These are phyloP conservation scores for Cercophora samala DNA, from an alignment of 495 filamentous ascomycete species.

Conservation along the genomic window DNA sequence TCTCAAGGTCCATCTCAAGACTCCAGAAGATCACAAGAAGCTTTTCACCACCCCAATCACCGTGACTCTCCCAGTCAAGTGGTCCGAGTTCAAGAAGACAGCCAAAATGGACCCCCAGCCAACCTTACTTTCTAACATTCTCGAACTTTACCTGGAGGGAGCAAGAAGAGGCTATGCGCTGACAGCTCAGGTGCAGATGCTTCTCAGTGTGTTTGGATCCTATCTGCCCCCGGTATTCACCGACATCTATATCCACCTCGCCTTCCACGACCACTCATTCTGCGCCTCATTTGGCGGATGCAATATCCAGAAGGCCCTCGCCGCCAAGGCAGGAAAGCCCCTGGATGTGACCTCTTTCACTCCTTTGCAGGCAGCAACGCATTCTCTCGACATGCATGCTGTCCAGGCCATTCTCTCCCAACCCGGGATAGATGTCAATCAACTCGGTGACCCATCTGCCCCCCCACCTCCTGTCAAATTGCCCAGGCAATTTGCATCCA, in stretches of 20 bases:
- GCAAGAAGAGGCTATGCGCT: not conserved
- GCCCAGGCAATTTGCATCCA: not conserved
- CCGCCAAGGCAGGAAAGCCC: not conserved
- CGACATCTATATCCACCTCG: not conserved
- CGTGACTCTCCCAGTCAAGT: slow-evolving; percentile 3
- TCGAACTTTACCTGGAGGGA: slow-evolving; percentile 4
- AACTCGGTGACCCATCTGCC: slow-evolving; percentile 1
- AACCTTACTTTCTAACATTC: not conserved
- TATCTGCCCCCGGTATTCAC: not conserved
- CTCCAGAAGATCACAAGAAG: not conserved
- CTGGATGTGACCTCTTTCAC: not conserved
- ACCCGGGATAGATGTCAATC: not conserved
- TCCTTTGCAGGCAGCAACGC: not conserved
- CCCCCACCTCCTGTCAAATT: not conserved
- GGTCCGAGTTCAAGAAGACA: not conserved
- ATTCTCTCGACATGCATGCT: not conserved
- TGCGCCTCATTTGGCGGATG: not conserved
- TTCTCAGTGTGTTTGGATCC: not conserved
- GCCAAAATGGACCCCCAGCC: not conserved
- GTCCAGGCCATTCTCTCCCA: not conserved
- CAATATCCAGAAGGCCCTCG: not conserved
- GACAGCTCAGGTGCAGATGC: slow-evolving; percentile 5
- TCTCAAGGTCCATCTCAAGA: slow-evolving; percentile 8
- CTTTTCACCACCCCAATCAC: slow-evolving; percentile 8
- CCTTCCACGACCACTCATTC: slow-evolving; percentile 1